Percentiles rank a stretch among this genome's conserved stretches.
Evolutionary conservation across 192 early-diverging fungal species (phyloP).

Genomic region (Neocallimastix lanati): DNA sequence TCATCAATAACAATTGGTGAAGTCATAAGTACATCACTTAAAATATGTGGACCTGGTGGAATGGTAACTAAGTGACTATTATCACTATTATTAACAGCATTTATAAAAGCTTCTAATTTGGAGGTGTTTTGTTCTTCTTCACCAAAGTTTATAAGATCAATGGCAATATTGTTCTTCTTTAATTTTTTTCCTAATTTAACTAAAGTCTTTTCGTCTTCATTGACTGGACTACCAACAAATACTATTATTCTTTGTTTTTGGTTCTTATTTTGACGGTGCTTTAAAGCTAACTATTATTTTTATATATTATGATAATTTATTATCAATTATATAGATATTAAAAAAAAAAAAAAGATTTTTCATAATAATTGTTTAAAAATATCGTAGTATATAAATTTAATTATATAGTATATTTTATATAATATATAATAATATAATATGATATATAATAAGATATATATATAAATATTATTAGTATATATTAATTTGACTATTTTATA

Average conservation of each 20-base stretch:
- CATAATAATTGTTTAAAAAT: too few species aligned
- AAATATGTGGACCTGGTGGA: constrained; percentile 81
- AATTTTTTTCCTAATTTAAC: constrained; percentile 84
- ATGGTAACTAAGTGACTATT: constrained; percentile 83
- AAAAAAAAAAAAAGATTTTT: too few species aligned
- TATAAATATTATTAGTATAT: too few species aligned
- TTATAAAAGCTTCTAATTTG: constrained; percentile 80
- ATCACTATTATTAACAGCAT: constrained; percentile 76
- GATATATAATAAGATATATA: too few species aligned
- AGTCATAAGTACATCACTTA: constrained; percentile 70
- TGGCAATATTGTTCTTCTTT: constrained; percentile 93
- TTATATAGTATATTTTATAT: too few species aligned
- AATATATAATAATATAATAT: too few species aligned
- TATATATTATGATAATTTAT: too few species aligned
- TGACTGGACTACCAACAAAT: constrained; percentile 79
- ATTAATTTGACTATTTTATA: too few species aligned
- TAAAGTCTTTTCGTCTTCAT: constrained; percentile 54
- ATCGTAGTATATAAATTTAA: too few species aligned
- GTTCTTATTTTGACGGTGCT: constrained; percentile 93
- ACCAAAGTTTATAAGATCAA: constrained; percentile 92
- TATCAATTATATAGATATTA: too few species aligned
- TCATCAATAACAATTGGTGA: constrained; percentile 75
- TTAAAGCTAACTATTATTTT: constrained; percentile 54
- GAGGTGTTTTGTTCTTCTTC: constrained; percentile 71
- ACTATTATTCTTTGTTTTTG: constrained; percentile 85